These are phyloP conservation scores for Alloascoidea hylecoeti DNA, from an alignment of 805 yeast species.

Conservation along the genomic window DNA sequence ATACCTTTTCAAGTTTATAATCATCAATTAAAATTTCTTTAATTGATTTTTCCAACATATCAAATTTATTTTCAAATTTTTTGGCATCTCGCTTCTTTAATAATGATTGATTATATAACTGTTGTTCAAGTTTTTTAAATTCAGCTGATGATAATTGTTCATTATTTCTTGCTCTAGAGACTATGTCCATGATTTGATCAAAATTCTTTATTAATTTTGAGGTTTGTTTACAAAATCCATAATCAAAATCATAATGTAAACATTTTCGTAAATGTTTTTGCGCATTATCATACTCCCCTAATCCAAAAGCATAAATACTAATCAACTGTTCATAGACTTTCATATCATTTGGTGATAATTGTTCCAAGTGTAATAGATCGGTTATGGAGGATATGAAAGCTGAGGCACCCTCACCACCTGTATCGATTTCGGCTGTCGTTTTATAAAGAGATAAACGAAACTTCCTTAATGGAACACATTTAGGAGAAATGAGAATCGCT, in stretches of 20 bases:
- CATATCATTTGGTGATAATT: conserved; percentile 11
- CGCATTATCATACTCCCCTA: conserved; percentile 37
- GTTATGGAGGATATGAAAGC: conserved; percentile 9
- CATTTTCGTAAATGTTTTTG: conserved; percentile 47
- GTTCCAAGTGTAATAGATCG: conserved; percentile 17
- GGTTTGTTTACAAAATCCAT: conserved; percentile 35
- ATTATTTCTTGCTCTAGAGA: conserved; percentile 13
- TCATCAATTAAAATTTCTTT: conserved; percentile 6
- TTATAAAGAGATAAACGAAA: conserved; percentile 16
- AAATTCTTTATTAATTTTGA: conserved; percentile 7
- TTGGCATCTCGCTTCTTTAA: conserved; percentile 4
- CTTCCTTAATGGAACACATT: background rate
- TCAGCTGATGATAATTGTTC: conserved; percentile 7
- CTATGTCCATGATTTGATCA: conserved; percentile 2
- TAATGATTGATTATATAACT: conserved; percentile 5
- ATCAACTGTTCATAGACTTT: conserved; percentile 15
- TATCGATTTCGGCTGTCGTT: conserved; percentile 14
- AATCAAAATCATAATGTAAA: conserved; percentile 66
- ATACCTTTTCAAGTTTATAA: conserved; percentile 1
- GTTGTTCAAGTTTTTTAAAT: conserved; percentile 8
- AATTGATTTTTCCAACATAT: conserved; percentile 3
- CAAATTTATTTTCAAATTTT: conserved; percentile 6
- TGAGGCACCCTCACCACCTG: conserved; percentile 11
- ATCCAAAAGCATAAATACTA: conserved; percentile 31
- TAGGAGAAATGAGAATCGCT: background rate